phyloP scores from a whole-genome alignment of 345 rosid species.

The Triadica sebifera region DNA sequence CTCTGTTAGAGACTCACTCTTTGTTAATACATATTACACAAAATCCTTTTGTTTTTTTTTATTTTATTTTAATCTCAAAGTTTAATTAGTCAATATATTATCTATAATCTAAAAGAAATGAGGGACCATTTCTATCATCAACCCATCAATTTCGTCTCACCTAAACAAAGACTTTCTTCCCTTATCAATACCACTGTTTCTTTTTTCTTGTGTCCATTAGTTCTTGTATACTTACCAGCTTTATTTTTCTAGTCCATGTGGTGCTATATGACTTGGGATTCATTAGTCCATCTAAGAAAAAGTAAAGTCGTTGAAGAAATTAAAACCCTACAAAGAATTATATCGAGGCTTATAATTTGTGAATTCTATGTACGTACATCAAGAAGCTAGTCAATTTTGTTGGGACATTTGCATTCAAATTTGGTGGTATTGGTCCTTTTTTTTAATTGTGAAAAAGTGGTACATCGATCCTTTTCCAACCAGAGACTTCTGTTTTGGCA shows the following conservation, averaged over 20 bases:
- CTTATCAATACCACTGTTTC: slow-evolving; percentile 11
- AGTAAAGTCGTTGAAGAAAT: slow-evolving; percentile 13
- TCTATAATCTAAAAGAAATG: slow-evolving; percentile 8
- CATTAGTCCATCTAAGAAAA: slow-evolving; percentile 15
- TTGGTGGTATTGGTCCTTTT: no score
- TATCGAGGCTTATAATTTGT: slow-evolving; percentile 10
- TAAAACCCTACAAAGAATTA: slow-evolving; percentile 12
- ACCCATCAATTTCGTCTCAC: slow-evolving; percentile 44
- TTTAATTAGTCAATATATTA: not conserved
- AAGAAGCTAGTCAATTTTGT: slow-evolving; percentile 35
- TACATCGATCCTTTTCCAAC: slow-evolving; percentile 10
- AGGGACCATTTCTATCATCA: slow-evolving; percentile 36
- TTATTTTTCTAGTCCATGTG: no score
- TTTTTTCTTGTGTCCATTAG: slow-evolving; percentile 27
- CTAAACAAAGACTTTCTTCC: slow-evolving; percentile 57
- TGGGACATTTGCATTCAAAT: slow-evolving; percentile 29
- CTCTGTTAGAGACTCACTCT: slow-evolving; percentile 17
- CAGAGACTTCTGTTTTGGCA: slow-evolving; percentile 5
- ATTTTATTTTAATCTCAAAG: not conserved
- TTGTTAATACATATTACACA: not conserved
- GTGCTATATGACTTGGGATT: no score
- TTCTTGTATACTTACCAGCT: slow-evolving; percentile 18
- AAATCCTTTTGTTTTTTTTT: no score
- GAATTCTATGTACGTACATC: not conserved
- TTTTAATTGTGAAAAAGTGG: no score